A percentile compares a stretch with the other conserved stretches of the same genome.
Conservation (phyloP, 495 filamentous ascomycete species). For the Xylaria palmicola region DNA sequence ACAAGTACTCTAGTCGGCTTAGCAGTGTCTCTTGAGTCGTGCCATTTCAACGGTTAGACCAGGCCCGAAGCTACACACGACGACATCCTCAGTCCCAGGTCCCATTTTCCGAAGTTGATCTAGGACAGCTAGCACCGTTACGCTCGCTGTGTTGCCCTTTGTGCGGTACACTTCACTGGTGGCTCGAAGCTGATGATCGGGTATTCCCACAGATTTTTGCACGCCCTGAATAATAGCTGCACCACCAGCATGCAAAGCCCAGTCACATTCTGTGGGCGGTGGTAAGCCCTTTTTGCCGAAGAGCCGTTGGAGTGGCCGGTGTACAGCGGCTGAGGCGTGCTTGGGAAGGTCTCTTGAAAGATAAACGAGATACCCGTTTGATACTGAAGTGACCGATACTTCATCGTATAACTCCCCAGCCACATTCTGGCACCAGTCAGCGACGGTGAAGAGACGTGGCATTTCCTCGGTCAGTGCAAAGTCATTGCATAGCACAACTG, state of each 20-base stretch:
- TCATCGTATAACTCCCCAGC: constrained; percentile 23
- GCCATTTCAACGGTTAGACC: constrained; percentile 46
- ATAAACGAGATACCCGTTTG: constrained; percentile 22
- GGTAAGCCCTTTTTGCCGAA: constrained; percentile 4
- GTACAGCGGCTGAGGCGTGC: constrained; percentile 13
- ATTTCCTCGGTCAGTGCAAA: constrained; percentile 10
- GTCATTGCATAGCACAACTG: constrained; percentile 45
- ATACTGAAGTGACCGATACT: constrained; percentile 34
- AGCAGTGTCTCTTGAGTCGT: constrained; percentile 12
- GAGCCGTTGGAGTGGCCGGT: constrained; percentile 14
- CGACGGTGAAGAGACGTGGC: constrained; percentile 9
- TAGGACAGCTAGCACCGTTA: constrained; percentile 38
- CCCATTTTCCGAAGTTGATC: constrained; percentile 39
- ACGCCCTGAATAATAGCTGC: constrained; percentile 44
- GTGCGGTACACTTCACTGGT: constrained; percentile 6
- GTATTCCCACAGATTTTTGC: constrained; percentile 32
- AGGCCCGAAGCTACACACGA: constrained; percentile 47
- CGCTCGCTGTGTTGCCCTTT: constrained; percentile 10
- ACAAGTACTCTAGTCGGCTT: background rate
- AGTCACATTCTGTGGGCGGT: constrained; percentile 39
- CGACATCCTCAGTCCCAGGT: constrained; percentile 36
- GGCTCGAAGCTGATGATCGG: constrained; percentile 34
- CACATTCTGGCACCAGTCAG: constrained; percentile 28
- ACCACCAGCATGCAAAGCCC: constrained; percentile 53
- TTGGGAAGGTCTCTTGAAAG: constrained; percentile 16